Conservation (phyloP, 2,329 filamentous ascomycete genomes). For the Penicillium sp. region DNA sequence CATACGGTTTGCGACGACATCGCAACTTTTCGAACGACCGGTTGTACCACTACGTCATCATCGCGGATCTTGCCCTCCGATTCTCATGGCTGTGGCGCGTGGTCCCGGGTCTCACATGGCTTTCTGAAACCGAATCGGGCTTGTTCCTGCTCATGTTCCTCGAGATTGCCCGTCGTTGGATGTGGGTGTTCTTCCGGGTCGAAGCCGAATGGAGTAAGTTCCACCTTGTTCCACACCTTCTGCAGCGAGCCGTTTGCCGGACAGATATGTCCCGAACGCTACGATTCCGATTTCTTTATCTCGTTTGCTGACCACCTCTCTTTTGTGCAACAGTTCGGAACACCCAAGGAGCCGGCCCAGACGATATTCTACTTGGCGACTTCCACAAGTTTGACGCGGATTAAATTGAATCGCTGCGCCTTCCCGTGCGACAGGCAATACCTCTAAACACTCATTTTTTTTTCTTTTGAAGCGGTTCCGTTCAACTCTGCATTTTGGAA, state of each 20-base stretch:
- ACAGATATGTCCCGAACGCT: neutral
- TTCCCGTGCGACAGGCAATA: neutral
- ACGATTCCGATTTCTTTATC: neutral
- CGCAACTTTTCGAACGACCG: constrained; percentile 71
- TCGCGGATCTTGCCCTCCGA: constrained; percentile 76
- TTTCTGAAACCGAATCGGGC: constrained; percentile 83
- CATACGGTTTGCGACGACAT: constrained; percentile 75
- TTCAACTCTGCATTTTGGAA: constrained; percentile 18
- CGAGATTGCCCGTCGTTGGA: constrained; percentile 86
- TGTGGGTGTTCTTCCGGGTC: constrained; percentile 95
- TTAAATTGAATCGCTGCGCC: constrained; percentile 28
- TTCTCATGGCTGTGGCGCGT: constrained; percentile 93
- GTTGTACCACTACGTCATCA: constrained; percentile 82
- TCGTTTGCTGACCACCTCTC: constrained; percentile 21
- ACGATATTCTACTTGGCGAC: constrained; percentile 76
- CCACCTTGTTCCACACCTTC: neutral
- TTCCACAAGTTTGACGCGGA: constrained; percentile 70
- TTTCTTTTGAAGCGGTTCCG: constrained; percentile 7
- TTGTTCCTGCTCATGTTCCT: constrained; percentile 86
- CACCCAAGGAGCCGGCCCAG: constrained; percentile 59
- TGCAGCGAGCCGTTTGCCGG: neutral
- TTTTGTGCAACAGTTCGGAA: constrained; percentile 51
- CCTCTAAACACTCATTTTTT: neutral
- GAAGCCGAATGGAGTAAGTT: constrained; percentile 86
- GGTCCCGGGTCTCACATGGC: constrained; percentile 76